Percentiles rank a stretch among this genome's conserved stretches.
Conservation (phyloP, 352 stramenopile genomes). For the Pythium biforme region DNA sequence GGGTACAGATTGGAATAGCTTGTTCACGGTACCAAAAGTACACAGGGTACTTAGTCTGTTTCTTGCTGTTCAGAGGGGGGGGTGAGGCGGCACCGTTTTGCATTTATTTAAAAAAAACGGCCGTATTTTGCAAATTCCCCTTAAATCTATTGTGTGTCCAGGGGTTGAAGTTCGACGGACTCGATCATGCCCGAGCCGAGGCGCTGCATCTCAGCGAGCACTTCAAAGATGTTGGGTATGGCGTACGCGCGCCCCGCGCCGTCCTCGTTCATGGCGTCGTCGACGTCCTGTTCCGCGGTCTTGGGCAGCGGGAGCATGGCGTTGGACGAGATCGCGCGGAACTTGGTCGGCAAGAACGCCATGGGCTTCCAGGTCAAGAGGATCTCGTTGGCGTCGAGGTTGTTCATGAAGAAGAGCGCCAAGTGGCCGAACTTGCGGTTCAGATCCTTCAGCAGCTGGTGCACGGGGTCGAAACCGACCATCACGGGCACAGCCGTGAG, state of each 20-base stretch:
- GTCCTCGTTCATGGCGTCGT: constrained; percentile 27
- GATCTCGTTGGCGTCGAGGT: constrained; percentile 59
- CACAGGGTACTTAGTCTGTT: too few relatives aligned
- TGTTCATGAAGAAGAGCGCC: constrained; percentile 80
- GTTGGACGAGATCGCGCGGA: constrained; percentile 74
- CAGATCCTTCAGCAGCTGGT: constrained; percentile 59
- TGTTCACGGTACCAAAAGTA: too few relatives aligned
- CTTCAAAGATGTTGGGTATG: constrained; percentile 77
- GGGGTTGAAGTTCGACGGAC: constrained; percentile 51
- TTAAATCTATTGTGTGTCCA: constrained; percentile 30
- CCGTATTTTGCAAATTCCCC: too few relatives aligned
- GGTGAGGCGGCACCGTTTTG: too few relatives aligned
- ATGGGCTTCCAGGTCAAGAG: constrained; percentile 78
- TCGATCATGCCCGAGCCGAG: constrained; percentile 65
- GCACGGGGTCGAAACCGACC: constrained; percentile 74
- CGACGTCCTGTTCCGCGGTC: constrained; percentile 10
- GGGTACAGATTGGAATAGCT: too few relatives aligned
- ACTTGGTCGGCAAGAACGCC: constrained; percentile 77
- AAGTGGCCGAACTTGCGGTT: constrained; percentile 59
- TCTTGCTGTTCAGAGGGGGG: too few relatives aligned
- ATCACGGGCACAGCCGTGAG: constrained; percentile 58
- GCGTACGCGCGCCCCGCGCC: constrained; percentile 38
- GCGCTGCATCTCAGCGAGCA: constrained; percentile 72
- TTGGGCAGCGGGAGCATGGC: constrained; percentile 57
- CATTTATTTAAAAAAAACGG: too few relatives aligned